Percentiles rank a stretch among this genome's conserved stretches.
Evolutionary conservation across 257 asterid genomes (phyloP).

Genomic region (Lavandula angustifolia): DNA sequence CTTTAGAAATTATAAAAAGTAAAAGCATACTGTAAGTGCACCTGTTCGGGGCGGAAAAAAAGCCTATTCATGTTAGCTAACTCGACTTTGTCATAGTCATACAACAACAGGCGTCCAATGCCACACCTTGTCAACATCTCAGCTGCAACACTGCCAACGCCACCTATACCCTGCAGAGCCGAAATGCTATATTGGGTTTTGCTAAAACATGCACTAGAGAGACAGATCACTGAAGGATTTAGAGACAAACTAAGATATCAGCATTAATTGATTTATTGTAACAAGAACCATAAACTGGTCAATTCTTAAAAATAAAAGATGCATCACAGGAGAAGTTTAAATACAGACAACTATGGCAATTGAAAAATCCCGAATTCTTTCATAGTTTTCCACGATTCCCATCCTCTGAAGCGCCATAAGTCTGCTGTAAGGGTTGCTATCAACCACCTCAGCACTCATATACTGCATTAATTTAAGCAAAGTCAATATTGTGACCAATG

Average conservation of each 20-base stretch:
- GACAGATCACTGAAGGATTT: slow-evolving; percentile 3
- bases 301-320: neutral
- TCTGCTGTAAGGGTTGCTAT: slow-evolving; percentile 96
- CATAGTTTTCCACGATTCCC: slow-evolving; percentile 95
- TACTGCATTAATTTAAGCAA: slow-evolving; percentile 49
- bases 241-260: neutral
- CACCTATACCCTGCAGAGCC: slow-evolving; percentile 89
- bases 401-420: slow-evolving; percentile 99
- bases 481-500: slow-evolving; percentile 13
- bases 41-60: slow-evolving; percentile 99
- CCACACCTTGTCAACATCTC: slow-evolving; percentile 99
- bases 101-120: slow-evolving; percentile 90
- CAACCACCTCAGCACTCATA: slow-evolving; percentile 94
- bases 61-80: slow-evolving; percentile 99
- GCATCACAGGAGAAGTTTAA: slow-evolving; percentile 24
- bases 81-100: slow-evolving; percentile 99
- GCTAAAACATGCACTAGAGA: neutral
- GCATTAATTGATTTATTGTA: neutral
- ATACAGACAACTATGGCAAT: slow-evolving; percentile 90
- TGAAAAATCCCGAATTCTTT: slow-evolving; percentile 80
- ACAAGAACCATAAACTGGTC: neutral
- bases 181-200: slow-evolving; percentile 5
- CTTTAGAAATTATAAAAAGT: slow-evolving; percentile 3
- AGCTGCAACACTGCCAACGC: slow-evolving; percentile 99
- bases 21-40: slow-evolving; percentile 34